phyloP scores from a whole-genome alignment of 495 filamentous ascomycete species.

The Glonium stellatum region DNA sequence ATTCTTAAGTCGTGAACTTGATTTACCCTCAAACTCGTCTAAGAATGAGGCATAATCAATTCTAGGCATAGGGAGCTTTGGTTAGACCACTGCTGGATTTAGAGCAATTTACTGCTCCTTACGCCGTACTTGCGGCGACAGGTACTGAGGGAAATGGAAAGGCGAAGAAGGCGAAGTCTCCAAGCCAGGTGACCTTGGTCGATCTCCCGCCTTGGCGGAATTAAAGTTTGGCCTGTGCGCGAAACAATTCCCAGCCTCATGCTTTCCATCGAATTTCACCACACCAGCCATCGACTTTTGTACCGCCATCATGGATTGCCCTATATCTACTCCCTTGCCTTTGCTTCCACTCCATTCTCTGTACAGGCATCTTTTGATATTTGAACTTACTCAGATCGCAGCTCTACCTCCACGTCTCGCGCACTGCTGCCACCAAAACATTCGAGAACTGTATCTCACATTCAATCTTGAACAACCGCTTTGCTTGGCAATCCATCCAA shows the following conservation, averaged over 20 bases:
- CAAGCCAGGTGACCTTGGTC: not conserved
- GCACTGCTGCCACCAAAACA: not conserved
- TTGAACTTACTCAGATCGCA: not conserved
- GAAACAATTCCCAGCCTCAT: slow-evolving; percentile 2
- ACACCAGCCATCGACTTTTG: not conserved
- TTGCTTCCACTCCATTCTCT: not conserved
- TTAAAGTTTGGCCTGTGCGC: not conserved
- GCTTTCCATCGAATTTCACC: not conserved
- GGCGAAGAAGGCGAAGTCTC: not conserved
- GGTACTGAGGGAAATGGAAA: too few relatives aligned
- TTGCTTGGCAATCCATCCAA: not conserved
- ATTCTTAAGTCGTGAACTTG: too few relatives aligned
- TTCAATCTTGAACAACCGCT: not conserved
- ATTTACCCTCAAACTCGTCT: too few relatives aligned
- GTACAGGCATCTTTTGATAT: not conserved
- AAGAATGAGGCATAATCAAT: too few relatives aligned
- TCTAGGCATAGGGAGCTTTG: too few relatives aligned
- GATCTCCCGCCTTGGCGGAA: not conserved
- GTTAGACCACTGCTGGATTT: too few relatives aligned
- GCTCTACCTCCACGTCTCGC: not conserved
- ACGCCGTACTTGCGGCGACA: too few relatives aligned
- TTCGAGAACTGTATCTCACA: not conserved
- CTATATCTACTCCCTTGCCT: not conserved
- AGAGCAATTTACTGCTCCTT: too few relatives aligned
- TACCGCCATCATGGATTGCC: not conserved